Evolutionary conservation across 106 monocot genomes (phyloP).

Genomic region (Dioscorea dumetorum): DNA sequence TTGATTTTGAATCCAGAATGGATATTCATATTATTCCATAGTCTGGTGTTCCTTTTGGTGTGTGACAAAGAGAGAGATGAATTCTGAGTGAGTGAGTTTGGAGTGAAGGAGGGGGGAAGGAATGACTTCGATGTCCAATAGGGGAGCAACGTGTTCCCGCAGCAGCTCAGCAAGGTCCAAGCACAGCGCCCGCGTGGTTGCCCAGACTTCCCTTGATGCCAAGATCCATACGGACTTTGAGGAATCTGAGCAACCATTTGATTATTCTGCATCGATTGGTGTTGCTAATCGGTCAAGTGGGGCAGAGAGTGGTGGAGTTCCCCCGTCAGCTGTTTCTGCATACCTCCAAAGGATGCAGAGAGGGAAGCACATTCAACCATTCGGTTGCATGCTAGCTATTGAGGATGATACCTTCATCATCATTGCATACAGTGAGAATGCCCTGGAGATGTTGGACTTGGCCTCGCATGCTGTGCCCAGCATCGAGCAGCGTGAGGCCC

Average conservation of each 20-base stretch:
- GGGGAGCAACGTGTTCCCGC: conserved; percentile 27
- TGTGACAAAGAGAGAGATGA: background rate
- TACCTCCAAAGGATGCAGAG: conserved; percentile 70
- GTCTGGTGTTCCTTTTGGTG: background rate
- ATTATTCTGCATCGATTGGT: conserved; percentile 43
- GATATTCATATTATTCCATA: background rate
- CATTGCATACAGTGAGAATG: conserved; percentile 80
- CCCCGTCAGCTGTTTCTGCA: conserved; percentile 44
- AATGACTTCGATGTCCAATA: conserved; percentile 57
- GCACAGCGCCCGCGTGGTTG: conserved; percentile 49
- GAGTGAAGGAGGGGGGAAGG: conserved; percentile 4
- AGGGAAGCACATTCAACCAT: conserved; percentile 68
- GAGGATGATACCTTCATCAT: conserved; percentile 43
- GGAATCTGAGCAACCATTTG: conserved; percentile 32
- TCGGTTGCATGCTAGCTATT: conserved; percentile 72
- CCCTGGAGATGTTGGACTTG: conserved; percentile 78
- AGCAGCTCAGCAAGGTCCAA: conserved; percentile 50
- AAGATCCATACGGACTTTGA: conserved; percentile 72
- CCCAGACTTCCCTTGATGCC: conserved; percentile 62
- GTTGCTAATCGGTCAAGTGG: conserved; percentile 14
- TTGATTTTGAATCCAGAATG: conserved; percentile 1
- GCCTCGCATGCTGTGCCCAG: conserved; percentile 76
- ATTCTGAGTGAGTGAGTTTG: background rate
- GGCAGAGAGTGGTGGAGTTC: conserved; percentile 11
- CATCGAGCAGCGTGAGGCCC: conserved; percentile 60